Evolutionary conservation across 805 yeast genomes (phyloP).

Genomic region (Suhomyces prunicola): DNA sequence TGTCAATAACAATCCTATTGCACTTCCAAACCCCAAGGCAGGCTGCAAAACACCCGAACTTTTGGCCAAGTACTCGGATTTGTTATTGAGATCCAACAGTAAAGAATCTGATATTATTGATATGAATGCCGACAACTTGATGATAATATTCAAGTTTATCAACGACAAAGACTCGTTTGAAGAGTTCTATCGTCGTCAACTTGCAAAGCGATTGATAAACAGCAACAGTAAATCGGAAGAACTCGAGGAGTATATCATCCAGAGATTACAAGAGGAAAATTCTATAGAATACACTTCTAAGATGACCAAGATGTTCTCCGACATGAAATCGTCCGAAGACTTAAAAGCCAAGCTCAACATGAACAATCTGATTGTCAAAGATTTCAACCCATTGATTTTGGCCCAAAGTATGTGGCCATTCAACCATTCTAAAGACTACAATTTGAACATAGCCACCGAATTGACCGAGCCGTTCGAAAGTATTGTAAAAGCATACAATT

Average conservation of each 20-base stretch:
- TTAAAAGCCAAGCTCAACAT: slow-evolving; percentile 55
- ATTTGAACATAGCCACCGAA: slow-evolving; percentile 60
- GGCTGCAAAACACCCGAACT: slow-evolving; percentile 86
- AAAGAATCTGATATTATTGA: slow-evolving; percentile 66
- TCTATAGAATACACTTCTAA: slow-evolving; percentile 90
- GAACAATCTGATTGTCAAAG: slow-evolving; percentile 36
- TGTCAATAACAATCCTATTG: slow-evolving; percentile 79
- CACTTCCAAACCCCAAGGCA: slow-evolving; percentile 58
- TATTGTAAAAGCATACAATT: slow-evolving; percentile 65
- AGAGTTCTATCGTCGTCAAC: slow-evolving; percentile 81
- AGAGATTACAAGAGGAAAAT: slow-evolving; percentile 82
- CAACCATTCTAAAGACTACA: slow-evolving; percentile 39
- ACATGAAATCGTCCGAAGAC: slow-evolving; percentile 80
- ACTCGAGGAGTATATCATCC: slow-evolving; percentile 79
- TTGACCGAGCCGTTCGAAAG: slow-evolving; percentile 61
- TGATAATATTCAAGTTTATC: slow-evolving; percentile 81
- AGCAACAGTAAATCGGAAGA: slow-evolving; percentile 83
- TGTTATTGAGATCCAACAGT: slow-evolving; percentile 70
- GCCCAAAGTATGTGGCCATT: slow-evolving; percentile 92
- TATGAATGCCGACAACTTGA: slow-evolving; percentile 79
- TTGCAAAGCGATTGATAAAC: slow-evolving; percentile 86
- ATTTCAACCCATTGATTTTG: slow-evolving; percentile 70
- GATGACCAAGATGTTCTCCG: slow-evolving; percentile 94
- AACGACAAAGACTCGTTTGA: slow-evolving; percentile 96
- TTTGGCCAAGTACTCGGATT: slow-evolving; percentile 85